Base-by-base conservation (phyloP, 108 stramenopile species). In the Mediolabrus comicus region DNA sequence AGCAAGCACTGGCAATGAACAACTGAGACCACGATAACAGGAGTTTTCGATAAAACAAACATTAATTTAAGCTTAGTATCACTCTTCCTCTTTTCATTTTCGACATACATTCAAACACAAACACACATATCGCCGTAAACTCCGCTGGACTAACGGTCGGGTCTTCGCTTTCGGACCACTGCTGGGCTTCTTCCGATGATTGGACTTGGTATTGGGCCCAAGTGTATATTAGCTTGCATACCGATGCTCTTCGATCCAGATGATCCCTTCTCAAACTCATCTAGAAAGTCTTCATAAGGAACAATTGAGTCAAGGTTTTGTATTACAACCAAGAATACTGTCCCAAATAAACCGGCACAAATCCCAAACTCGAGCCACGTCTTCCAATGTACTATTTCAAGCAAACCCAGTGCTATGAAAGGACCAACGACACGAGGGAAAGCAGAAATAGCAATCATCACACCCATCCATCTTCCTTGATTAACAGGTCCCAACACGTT, bases 401-500 rank as follows among this genome's bases (percentile, higher is more conserved):
- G 28, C 0, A 59, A 29, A 49, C 58, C 39, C 13, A 72, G 25
- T 7, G 61, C 61, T 28, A 71, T 43, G 32, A 71, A 71, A 34
- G 70, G 70, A 11, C 70, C 70, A 36, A 71, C 35, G 32, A 58
- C 60, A 26, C 70, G 59, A 30, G 70, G 70, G 19, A 71, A 51
- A 10, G 70, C 61, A 6, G 61, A 62, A 19, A 62, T 57, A 16
- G 70, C 70, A 71, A 71, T 55, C 22, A 71, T 71, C 14, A 54
- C 51, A 6, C 70, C 70, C 70, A 71, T 71, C 70, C 70, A 71
- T 62, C 62, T 51, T 36, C 77, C 77, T 60, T 78, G 77, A 38
- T 78, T 73, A 7, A 78, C 72, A 26, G 65, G 61, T n/a, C 80
- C 80, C 8, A 81, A 32, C 11, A 81, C 75, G 9, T 71, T 71